Evolutionary conservation across 2,329 filamentous ascomycete genomes (phyloP).

Genomic region (Fonsecaea pedrosoi): DNA sequence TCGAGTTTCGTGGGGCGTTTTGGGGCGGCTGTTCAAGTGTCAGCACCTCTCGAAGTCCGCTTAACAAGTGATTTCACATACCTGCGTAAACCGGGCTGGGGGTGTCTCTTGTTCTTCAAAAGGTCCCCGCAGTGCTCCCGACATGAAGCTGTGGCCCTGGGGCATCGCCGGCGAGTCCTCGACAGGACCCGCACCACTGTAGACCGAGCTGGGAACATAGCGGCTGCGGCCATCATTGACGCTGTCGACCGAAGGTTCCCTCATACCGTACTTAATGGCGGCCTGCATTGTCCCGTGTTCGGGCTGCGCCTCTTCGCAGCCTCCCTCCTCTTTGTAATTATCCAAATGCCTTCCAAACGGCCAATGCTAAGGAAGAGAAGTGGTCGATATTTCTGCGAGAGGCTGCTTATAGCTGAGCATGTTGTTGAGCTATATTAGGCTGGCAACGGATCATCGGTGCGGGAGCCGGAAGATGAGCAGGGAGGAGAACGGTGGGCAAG

Average conservation of each 20-base stretch:
- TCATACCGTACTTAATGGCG: conserved; percentile 34
- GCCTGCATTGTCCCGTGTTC: conserved; percentile 28
- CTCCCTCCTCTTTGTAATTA: conserved; percentile 23
- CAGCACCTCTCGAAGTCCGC: conserved; percentile 10
- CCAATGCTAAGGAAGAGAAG: conserved; percentile 8
- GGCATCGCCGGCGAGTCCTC: conserved; percentile 35
- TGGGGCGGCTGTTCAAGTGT: conserved; percentile 19
- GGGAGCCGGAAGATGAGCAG: background rate
- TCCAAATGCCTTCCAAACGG: conserved; percentile 23
- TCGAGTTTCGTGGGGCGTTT: conserved; percentile 30
- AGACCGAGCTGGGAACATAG: conserved; percentile 41
- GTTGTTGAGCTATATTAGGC: conserved; percentile 8
- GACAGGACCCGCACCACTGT: conserved; percentile 36
- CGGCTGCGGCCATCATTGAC: conserved; percentile 36
- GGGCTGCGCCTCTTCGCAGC: background rate
- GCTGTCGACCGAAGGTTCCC: conserved; percentile 37
- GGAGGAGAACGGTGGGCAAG: background rate
- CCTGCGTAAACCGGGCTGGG: conserved; percentile 24
- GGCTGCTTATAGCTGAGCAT: conserved; percentile 14
- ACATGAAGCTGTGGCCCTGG: conserved; percentile 27
- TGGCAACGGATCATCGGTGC: conserved; percentile 4
- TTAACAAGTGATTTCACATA: conserved; percentile 9
- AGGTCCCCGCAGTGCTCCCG: conserved; percentile 29
- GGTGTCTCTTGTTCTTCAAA: conserved; percentile 33
- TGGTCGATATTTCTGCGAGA: conserved; percentile 1